Conservation (phyloP, 768 basidiomycete genomes). For the Psilocybe subaeruginosa region DNA sequence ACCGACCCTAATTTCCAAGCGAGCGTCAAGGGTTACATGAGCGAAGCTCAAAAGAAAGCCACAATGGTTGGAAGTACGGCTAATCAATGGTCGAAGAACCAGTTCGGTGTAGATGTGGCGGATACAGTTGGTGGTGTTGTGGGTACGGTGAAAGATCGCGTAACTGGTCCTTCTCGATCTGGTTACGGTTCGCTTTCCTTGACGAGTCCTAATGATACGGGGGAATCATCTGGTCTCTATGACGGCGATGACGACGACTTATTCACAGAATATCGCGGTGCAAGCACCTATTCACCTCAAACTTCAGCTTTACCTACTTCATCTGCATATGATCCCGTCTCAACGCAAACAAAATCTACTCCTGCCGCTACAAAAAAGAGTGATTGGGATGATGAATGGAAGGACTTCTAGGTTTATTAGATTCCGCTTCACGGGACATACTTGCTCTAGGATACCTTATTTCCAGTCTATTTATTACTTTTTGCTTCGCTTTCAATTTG, state of each 20-base stretch:
- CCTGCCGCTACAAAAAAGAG: conserved; percentile 47
- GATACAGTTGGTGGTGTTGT: conserved; percentile 75
- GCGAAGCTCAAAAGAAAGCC: conserved; percentile 68
- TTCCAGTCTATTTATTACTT: conserved; percentile 1
- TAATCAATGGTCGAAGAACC: conserved; percentile 77
- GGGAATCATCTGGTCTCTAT: conserved; percentile 65
- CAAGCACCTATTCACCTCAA: conserved; percentile 22
- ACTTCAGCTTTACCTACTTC: conserved; percentile 11
- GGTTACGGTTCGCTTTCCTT: conserved; percentile 52
- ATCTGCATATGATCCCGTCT: conserved; percentile 6
- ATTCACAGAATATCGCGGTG: conserved; percentile 49
- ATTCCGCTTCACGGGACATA: not conserved
- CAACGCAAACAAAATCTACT: conserved; percentile 17
- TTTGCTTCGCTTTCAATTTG: not conserved
- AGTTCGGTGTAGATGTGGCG: conserved; percentile 86
- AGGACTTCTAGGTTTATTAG: conserved; percentile 64
- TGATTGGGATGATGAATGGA: conserved; percentile 82
- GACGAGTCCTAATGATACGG: conserved; percentile 42
- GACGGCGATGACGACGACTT: conserved; percentile 72
- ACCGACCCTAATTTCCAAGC: conserved; percentile 81
- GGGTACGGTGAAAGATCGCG: conserved; percentile 58
- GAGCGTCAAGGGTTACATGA: conserved; percentile 72
- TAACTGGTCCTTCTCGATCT: conserved; percentile 56
- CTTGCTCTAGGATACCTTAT: conserved; percentile 5
- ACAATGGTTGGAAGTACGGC: conserved; percentile 62